Base-by-base conservation (phyloP, 225 moss, liverwort and hornwort genomes). In the Pseudoscleropodium purum region DNA sequence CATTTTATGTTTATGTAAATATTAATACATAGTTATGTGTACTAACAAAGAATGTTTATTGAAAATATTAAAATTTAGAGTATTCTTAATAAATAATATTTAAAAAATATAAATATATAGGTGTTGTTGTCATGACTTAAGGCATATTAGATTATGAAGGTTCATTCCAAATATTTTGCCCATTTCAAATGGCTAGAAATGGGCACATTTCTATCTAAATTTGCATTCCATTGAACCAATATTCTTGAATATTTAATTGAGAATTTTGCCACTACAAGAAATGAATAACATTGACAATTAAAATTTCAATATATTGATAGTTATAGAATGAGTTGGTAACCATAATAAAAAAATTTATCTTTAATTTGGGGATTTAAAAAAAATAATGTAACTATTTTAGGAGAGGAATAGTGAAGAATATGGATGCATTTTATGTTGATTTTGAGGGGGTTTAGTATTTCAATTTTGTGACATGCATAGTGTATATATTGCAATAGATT, bases 401-500 rank as follows among this genome's bases (percentile, higher is more conserved):
- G 5, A 45, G 45, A 74, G 1, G 4, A 18, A 45, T 11, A 74
- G 18, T 18, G 10, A 26, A 31, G 2, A 47, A 17, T 11, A 27
- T 47, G 0, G 18, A 47, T 31, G 10, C 1, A 31, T 2, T 75
- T 49, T 31, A 49, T 49, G 2, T 49, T 75, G 19, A 30, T 4
- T 49, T 49, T 31, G 11, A 19, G 0, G 30, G 10, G 10, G 31
- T 11, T 1, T 31, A 31, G 4, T 11, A n/a, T 75, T 49, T 31
- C 12, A 75, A 49, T 75, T 74, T 75, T 75, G 31, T 4, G 0
- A 43, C 6, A 43, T 31, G 18, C 1, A 0, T 31, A 49, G 4
- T 1, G 0, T 29, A 0, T 45, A 7, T 10, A 9, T 5, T 43
- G 2, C 15, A 39, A 72, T 0, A 1, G 6, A 26, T 72, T 41